These are phyloP conservation scores for Diplocarpon mali DNA, from an alignment of 2,329 filamentous ascomycete genomes.

Conservation along the genomic window DNA sequence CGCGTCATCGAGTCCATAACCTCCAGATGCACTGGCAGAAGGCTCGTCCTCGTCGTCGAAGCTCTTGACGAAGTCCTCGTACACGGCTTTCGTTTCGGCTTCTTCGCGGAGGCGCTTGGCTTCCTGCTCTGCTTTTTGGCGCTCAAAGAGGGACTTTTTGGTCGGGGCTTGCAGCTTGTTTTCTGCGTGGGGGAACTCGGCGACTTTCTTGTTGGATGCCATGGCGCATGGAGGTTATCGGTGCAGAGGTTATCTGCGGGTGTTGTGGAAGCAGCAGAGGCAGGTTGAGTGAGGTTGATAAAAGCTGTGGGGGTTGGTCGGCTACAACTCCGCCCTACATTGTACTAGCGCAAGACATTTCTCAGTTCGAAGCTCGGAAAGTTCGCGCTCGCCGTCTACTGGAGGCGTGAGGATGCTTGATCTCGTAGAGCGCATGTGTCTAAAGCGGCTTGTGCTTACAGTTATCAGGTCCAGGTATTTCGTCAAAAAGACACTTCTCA, in stretches of 20 bases:
- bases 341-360: no score
- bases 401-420: no score
- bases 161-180: constrained; percentile 69
- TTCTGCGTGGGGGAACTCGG: constrained; percentile 57
- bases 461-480: no score
- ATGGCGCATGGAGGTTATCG: no score
- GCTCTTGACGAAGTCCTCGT: constrained; percentile 78
- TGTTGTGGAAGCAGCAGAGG: background rate
- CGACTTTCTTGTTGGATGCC: constrained; percentile 22
- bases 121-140: constrained; percentile 79
- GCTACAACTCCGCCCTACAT: no score
- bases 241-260: background rate
- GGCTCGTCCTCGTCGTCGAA: constrained; percentile 47
- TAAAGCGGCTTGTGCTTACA: no score
- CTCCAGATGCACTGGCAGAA: constrained; percentile 10
- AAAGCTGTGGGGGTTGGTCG: no score
- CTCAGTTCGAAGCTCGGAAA: no score
- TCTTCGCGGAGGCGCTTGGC: constrained; percentile 76
- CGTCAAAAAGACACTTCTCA: no score
- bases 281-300: no score
- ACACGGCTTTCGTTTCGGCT: constrained; percentile 77
- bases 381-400: no score
- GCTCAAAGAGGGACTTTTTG: constrained; percentile 81
- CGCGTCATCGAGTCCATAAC: constrained; percentile 8
- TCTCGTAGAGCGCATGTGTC: no score